Base-by-base conservation (phyloP, 176 grass and related monocot genomes). In the Oryza glumipatula region DNA sequence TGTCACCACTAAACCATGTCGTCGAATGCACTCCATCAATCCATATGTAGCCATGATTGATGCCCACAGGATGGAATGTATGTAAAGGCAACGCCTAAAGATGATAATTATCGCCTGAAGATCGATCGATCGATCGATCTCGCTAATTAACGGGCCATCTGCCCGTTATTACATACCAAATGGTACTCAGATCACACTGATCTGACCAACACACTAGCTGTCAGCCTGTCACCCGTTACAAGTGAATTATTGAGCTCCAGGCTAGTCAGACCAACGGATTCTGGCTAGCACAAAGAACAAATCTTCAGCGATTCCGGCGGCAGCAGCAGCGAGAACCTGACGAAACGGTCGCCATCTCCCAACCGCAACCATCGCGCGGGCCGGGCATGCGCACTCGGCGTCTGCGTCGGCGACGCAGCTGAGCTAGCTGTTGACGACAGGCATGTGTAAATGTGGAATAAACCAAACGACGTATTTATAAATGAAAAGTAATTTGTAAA, bases 1-100 rank as follows among this genome's bases (percentile, higher is more conserved):
- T 33, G 65, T 61, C 73, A 47, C 64, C 73, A 77, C 47, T 52
- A 67, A 75, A 47, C 19, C 82, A 76, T 74, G 70, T 74, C 81
- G 70, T 73, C 21, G 38, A 46, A n/a, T 43, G 65, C n/a, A 78
- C 39, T 69, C 51, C 26, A 24, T 65, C 17, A 17, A 66, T 13
- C 61, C 30, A 67, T 44, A 33, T 24, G 45, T 68, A 22, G 13
- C 32, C 30, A 65, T 84, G 72, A 16, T 23, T 23, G 71, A 75
- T 52, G n/a, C 13, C 49, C 46, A 35, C 65, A 13, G 23, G 26
- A 35, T 56, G 48, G 48, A 56, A 21, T 17, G 46, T 4, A 14
- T 7, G 13, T 4, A 47, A 70, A 56, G 49, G 66, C 45, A 24
- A 54, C 45, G 67, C 19, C 1, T 81, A 63, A 63, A 63, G 58